These are phyloP conservation scores for Phyllosticta ampelicida DNA, from an alignment of 2,329 filamentous ascomycete genomes.

Conservation along the genomic window DNA sequence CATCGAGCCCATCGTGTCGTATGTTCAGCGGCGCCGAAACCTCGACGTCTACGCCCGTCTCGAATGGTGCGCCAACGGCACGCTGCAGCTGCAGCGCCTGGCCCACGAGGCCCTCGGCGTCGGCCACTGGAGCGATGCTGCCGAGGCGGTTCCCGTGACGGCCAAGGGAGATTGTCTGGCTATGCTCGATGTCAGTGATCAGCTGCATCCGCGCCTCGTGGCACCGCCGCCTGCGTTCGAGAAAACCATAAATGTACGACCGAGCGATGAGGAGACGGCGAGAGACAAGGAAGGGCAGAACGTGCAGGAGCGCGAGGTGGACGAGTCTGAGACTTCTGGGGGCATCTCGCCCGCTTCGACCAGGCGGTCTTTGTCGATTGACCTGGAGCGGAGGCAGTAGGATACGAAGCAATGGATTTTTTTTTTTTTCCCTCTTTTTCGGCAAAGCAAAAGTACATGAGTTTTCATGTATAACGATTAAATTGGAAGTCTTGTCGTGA, in stretches of 20 bases:
- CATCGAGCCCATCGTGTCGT: slow-evolving; percentile 1
- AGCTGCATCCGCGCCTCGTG: background rate
- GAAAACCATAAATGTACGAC: background rate
- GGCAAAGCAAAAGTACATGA: background rate
- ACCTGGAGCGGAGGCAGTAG: background rate
- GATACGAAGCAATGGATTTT: no score
- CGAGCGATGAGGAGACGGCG: background rate
- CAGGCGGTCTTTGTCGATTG: background rate
- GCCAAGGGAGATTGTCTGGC: background rate
- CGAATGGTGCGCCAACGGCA: slow-evolving; percentile 12
- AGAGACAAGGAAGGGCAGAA: background rate
- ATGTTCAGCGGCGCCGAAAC: slow-evolving; percentile 9
- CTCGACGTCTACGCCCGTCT: slow-evolving; percentile 11
- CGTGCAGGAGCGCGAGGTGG: background rate
- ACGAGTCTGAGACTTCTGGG: background rate
- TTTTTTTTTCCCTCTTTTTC: no score
- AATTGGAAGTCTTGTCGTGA: no score
- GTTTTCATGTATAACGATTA: background rate
- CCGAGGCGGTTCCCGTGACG: slow-evolving; percentile 1
- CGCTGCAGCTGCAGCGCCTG: slow-evolving; percentile 11
- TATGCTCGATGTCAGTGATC: slow-evolving; percentile 1
- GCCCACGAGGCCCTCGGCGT: slow-evolving; percentile 6
- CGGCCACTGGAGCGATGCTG: slow-evolving; percentile 11
- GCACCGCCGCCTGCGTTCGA: background rate
- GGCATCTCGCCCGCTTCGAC: background rate